These are phyloP conservation scores for Cucumis hystrix DNA, from an alignment of 306 rosid species.

Conservation along the genomic window DNA sequence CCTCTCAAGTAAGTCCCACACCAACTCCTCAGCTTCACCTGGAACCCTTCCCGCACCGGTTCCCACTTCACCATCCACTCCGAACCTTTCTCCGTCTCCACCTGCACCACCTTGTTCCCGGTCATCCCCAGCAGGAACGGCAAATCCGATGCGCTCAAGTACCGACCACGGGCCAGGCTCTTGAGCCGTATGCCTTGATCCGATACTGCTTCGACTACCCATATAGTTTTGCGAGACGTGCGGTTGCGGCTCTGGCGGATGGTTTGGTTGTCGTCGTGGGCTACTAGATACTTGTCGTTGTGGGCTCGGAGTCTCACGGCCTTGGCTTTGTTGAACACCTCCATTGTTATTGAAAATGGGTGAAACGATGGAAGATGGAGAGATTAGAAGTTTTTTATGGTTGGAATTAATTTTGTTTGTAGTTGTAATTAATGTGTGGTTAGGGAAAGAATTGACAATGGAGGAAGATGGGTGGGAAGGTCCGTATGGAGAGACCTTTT, in stretches of 20 bases:
- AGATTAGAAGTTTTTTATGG: not conserved
- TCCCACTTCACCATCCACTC: conserved; percentile 52
- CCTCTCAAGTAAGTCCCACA: conserved; percentile 60
- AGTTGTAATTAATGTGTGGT: too few species aligned
- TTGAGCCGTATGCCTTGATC: conserved; percentile 32
- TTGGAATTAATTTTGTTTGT: too few species aligned
- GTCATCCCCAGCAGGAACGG: conserved; percentile 52
- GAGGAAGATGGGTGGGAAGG: too few species aligned
- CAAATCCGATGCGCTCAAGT: conserved; percentile 39
- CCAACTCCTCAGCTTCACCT: conserved; percentile 49
- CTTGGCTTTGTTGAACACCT: conserved; percentile 35
- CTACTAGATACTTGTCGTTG: conserved; percentile 50
- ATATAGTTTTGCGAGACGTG: conserved; percentile 23
- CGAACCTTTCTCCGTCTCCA: not conserved
- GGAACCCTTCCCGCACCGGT: conserved; percentile 64
- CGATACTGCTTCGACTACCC: conserved; percentile 39
- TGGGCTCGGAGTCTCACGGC: conserved; percentile 58
- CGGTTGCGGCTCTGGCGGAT: conserved; percentile 56
- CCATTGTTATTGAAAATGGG: conserved; percentile 18
- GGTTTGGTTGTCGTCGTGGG: conserved; percentile 30
- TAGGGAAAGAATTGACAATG: too few species aligned
- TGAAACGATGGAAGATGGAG: not conserved
- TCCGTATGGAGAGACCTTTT: too few species aligned
- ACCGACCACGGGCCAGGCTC: conserved; percentile 44
- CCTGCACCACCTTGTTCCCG: conserved; percentile 35